phyloP scores from a whole-genome alignment of 768 basidiomycete species.

The Mycena polygramma region DNA sequence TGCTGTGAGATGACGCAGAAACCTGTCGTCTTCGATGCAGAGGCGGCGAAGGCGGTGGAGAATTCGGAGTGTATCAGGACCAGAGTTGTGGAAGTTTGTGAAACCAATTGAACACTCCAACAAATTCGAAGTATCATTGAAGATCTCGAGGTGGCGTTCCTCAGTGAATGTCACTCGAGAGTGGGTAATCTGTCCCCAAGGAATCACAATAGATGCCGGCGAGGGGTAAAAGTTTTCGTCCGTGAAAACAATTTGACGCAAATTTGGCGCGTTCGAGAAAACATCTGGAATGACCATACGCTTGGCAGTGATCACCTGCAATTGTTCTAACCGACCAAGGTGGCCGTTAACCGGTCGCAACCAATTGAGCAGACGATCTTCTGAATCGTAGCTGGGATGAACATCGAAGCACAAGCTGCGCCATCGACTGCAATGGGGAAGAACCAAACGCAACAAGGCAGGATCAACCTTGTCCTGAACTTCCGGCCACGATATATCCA shows the following conservation, averaged over 20 bases:
- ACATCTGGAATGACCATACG: not conserved
- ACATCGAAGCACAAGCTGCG: not conserved
- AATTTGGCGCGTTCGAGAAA: not conserved
- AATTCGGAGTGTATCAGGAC: not conserved
- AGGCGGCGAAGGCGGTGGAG: not conserved
- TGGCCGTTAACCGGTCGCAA: not conserved
- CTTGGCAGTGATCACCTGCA: not conserved
- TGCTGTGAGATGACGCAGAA: not conserved
- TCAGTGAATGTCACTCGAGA: not conserved
- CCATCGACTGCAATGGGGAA: slow-evolving; percentile 2
- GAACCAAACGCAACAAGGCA: not conserved
- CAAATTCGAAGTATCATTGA: not conserved
- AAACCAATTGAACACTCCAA: not conserved
- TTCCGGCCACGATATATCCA: not conserved
- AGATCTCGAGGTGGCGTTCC: not conserved
- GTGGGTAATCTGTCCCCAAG: not conserved
- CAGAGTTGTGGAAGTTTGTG: not conserved
- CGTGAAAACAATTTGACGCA: not conserved
- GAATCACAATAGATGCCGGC: not conserved
- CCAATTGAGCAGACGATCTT: not conserved
- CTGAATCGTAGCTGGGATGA: not conserved
- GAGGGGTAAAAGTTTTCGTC: not conserved
- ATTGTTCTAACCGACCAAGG: not conserved
- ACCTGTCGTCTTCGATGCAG: not conserved
- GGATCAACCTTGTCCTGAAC: not conserved